Conservation (phyloP, 169 alveolate genomes). For the Plasmodium ovale region DNA sequence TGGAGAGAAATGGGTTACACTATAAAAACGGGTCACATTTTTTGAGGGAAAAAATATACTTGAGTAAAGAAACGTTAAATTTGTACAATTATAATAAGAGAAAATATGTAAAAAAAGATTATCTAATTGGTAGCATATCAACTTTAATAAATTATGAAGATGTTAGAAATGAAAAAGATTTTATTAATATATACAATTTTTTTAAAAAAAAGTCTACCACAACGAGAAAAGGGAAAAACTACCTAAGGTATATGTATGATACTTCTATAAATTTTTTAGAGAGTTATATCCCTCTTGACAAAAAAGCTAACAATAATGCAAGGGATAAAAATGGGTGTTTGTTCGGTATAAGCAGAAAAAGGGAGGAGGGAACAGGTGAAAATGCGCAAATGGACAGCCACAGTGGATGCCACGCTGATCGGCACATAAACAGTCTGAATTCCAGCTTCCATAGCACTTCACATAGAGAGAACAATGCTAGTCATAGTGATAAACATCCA, state of each 20-base stretch:
- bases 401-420: background rate
- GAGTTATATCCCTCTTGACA: conserved; percentile 47
- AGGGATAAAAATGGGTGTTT: background rate
- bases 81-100: conserved; percentile 27
- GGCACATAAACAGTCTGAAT: background rate
- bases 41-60: conserved; percentile 27
- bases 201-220: conserved; percentile 31
- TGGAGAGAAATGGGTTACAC: conserved; percentile 10
- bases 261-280: conserved; percentile 52
- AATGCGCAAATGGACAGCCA: no score
- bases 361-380: background rate
- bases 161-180: conserved; percentile 56
- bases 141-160: conserved; percentile 50
- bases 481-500: background rate
- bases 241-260: conserved; percentile 44
- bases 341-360: background rate
- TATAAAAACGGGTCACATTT: background rate
- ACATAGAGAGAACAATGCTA: background rate
- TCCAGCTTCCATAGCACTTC: background rate
- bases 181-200: conserved; percentile 52
- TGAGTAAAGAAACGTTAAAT: conserved; percentile 36
- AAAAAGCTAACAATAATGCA: conserved; percentile 9
- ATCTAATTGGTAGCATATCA: conserved; percentile 67
- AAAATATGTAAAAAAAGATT: conserved; percentile 25
- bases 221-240: conserved; percentile 36